Evolutionary conservation across 371 early-diverging fungal species (phyloP), one percentile per base, ranked within the genome.

Genomic region (Synchytrium microbalum): DNA sequence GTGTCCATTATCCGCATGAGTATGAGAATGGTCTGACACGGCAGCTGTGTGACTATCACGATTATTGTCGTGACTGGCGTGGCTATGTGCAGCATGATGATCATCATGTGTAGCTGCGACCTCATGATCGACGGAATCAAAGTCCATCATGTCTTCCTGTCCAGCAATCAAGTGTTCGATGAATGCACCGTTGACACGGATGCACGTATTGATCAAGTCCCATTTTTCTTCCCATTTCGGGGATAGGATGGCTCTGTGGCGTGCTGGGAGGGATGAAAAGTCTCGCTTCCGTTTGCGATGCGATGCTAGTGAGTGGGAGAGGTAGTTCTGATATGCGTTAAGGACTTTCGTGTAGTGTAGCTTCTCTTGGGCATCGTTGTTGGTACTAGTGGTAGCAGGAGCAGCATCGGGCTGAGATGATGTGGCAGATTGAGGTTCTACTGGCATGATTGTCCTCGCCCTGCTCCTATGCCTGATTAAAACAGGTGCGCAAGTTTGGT

Each of bases 211-310:
- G 0, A 82, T 80, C 30, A 61, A 59, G 53, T 77, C 75, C 19
- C 86, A 67, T 63, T 85, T 85, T 54, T 80, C 70, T 1, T 77
- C 71, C 28, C 76, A 72, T 13, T 73, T 72, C 28, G 83, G 75
- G 28, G 33, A 64, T 24, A 88, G 69, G 13, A 88, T 78, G 46
- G 67, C 68, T 57, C 87, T 84, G 63, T 91, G 91, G 19, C 77
- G 75, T 66, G 83, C 81, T 1, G 88, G 73, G 8, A 91, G 75
- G 1, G 79, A 67, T 62, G 74, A 68, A 64, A 82, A 87, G 69
- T 90, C 86, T 29, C 80, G 81, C 63, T 89, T 76, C 38, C 89
- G 81, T 54, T 88, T 85, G 60, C 89, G 84, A 68, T 87, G 85
- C 14, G 81, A 75, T 28, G 82, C 80, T 25, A 88, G 76, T 0